phyloP scores from a whole-genome alignment of 2,329 filamentous ascomycete species.

The Ophiosphaerella korrae region DNA sequence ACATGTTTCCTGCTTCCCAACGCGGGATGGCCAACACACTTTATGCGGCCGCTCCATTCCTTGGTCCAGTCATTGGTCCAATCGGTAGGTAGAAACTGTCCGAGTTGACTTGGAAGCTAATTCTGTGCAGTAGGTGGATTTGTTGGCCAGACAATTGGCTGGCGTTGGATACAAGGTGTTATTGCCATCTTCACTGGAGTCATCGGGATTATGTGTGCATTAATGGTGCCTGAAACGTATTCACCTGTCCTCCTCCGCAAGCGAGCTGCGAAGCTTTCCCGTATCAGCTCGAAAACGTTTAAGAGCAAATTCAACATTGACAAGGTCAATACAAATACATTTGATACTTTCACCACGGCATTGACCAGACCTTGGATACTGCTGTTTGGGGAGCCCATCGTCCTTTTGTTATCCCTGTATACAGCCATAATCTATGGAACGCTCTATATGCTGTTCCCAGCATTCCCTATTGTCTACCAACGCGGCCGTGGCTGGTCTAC shows the following conservation, averaged over 20 bases:
- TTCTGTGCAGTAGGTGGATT: slow-evolving; percentile 18
- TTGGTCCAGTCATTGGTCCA: slow-evolving; percentile 55
- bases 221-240: slow-evolving; percentile 63
- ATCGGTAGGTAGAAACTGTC: slow-evolving; percentile 29
- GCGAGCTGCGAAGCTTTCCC: slow-evolving; percentile 63
- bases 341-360: slow-evolving; percentile 1
- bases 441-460: slow-evolving; percentile 55
- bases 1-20: slow-evolving; percentile 26
- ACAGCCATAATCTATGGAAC: slow-evolving; percentile 49
- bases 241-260: slow-evolving; percentile 64
- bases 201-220: slow-evolving; percentile 35
- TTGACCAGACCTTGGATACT: slow-evolving; percentile 35
- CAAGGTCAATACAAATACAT: slow-evolving; percentile 4
- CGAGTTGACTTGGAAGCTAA: neutral
- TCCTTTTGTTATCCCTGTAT: slow-evolving; percentile 21
- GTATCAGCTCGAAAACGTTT: slow-evolving; percentile 60
- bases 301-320: slow-evolving; percentile 53
- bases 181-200: slow-evolving; percentile 58
- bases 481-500: slow-evolving; percentile 37
- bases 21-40: slow-evolving; percentile 54
- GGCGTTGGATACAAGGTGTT: slow-evolving; percentile 50
- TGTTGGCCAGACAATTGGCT: slow-evolving; percentile 20
- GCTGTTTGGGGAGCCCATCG: slow-evolving; percentile 28
- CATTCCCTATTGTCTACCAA: slow-evolving; percentile 54
- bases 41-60: slow-evolving; percentile 53